Evolutionary conservation across 495 filamentous ascomycete genomes (phyloP).

Genomic region (Daldinia caldariorum): DNA sequence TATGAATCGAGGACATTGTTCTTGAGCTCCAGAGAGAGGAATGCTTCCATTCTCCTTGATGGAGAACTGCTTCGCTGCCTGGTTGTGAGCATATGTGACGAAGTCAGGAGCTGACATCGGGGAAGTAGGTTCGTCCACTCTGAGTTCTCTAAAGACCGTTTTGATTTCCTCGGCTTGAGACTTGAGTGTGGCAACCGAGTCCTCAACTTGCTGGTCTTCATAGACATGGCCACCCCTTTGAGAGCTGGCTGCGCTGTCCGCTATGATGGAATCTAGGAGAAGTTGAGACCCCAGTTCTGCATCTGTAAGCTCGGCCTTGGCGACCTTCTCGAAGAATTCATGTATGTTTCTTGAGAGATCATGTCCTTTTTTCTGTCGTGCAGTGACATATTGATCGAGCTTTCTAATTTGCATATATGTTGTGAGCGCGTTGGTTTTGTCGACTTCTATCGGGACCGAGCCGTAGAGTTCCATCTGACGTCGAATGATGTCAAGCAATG

Average conservation of each 20-base stretch:
- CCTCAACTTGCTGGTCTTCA: slow-evolving; percentile 45
- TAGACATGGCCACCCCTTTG: slow-evolving; percentile 34
- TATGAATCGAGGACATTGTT: slow-evolving; percentile 37
- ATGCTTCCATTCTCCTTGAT: slow-evolving; percentile 17
- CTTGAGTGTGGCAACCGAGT: slow-evolving; percentile 40
- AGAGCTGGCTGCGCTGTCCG: slow-evolving; percentile 34
- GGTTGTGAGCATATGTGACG: slow-evolving; percentile 36
- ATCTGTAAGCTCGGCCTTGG: slow-evolving; percentile 39
- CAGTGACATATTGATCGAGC: slow-evolving; percentile 39
- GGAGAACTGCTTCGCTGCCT: slow-evolving; percentile 24
- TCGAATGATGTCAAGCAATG: slow-evolving; percentile 26
- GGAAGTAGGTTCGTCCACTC: slow-evolving; percentile 10
- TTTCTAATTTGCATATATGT: slow-evolving; percentile 14
- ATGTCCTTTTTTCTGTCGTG: slow-evolving; percentile 40
- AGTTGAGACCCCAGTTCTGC: slow-evolving; percentile 39
- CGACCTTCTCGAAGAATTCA: slow-evolving; percentile 34
- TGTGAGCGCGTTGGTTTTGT: slow-evolving; percentile 12
- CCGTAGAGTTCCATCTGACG: slow-evolving; percentile 46
- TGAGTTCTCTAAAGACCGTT: slow-evolving; percentile 28
- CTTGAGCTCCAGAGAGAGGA: slow-evolving; percentile 3
- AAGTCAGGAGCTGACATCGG: slow-evolving; percentile 34
- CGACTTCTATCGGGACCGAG: slow-evolving; percentile 27
- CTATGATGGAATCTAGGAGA: slow-evolving; percentile 41
- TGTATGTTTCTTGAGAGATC: slow-evolving; percentile 41
- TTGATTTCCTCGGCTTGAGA: slow-evolving; percentile 37